These are phyloP conservation scores for Phytopythium kandeliae DNA, from an alignment of 352 stramenopile genomes.

Conservation along the genomic window DNA sequence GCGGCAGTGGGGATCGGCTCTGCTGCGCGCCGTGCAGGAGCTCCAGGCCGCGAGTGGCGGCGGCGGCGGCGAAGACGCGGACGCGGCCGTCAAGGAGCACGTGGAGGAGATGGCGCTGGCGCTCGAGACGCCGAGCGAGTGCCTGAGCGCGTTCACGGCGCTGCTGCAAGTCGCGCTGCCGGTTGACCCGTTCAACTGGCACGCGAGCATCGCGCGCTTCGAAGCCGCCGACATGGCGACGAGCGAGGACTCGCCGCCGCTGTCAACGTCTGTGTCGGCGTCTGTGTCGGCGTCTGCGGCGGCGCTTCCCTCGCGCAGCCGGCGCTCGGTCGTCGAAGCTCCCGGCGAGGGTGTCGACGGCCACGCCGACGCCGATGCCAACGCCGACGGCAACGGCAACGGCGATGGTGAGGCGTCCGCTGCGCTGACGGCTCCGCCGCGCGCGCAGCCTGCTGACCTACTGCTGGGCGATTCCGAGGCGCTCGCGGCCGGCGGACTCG, in stretches of 20 bases:
- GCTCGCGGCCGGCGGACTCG: neutral
- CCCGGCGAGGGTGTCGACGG: too few species aligned
- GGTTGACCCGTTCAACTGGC: slow-evolving; percentile 25
- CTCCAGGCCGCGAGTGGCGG: slow-evolving; percentile 4
- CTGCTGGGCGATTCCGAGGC: too few species aligned
- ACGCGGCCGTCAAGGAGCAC: slow-evolving; percentile 9
- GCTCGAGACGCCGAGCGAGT: slow-evolving; percentile 22
- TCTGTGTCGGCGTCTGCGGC: too few species aligned
- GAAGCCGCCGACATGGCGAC: too few species aligned
- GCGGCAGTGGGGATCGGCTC: slow-evolving; percentile 12
- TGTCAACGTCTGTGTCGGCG: neutral
- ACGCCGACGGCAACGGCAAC: too few species aligned
- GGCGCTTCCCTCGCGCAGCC: too few species aligned
- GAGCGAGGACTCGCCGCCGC: neutral
- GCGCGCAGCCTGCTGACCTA: too few species aligned
- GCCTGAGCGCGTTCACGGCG: slow-evolving; percentile 31
- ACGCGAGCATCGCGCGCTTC: slow-evolving; percentile 15
- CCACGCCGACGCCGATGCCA: too few species aligned
- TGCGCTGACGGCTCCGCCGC: too few species aligned
- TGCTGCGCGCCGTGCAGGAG: slow-evolving; percentile 15
- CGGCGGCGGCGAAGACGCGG: too few species aligned
- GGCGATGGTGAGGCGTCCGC: too few species aligned
- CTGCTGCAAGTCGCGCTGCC: slow-evolving; percentile 34
- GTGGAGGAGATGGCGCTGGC: slow-evolving; percentile 19
- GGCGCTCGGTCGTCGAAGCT: too few species aligned